Evolutionary conservation across 345 rosid genomes (phyloP).

Genomic region (Boechera stricta): DNA sequence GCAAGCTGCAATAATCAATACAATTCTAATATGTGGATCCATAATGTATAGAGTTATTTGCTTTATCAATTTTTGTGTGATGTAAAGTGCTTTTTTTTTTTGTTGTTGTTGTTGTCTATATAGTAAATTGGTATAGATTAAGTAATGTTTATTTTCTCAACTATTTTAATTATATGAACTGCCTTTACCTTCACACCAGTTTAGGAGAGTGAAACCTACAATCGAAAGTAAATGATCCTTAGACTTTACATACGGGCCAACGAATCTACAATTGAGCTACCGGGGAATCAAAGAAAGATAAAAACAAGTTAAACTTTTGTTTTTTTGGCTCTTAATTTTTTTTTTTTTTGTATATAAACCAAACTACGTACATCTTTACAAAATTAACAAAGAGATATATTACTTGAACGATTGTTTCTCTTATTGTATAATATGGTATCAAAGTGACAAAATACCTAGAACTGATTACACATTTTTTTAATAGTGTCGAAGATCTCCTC

Average conservation of each 20-base stretch:
- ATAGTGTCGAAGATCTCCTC: not conserved
- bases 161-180: not conserved
- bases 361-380: not conserved
- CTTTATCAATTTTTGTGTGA: conserved; percentile 2
- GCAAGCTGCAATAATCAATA: conserved; percentile 13
- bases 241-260: not conserved
- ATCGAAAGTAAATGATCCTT: not conserved
- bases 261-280: not conserved
- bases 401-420: not conserved
- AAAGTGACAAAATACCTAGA: not conserved
- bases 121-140: not conserved
- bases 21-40: not conserved
- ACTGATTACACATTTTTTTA: not conserved
- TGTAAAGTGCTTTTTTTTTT: not conserved
- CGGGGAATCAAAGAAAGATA: not conserved
- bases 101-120: not conserved
- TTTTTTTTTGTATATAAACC: not conserved
- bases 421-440: not conserved
- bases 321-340: not conserved
- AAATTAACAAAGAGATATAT: not conserved
- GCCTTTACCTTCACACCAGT: not conserved
- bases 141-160: not conserved
- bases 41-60: not conserved
- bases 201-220: not conserved
- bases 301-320: not conserved